Evolutionary conservation across 2,329 filamentous ascomycete species (phyloP).

Genomic region (Leptosphaerulina australis): DNA sequence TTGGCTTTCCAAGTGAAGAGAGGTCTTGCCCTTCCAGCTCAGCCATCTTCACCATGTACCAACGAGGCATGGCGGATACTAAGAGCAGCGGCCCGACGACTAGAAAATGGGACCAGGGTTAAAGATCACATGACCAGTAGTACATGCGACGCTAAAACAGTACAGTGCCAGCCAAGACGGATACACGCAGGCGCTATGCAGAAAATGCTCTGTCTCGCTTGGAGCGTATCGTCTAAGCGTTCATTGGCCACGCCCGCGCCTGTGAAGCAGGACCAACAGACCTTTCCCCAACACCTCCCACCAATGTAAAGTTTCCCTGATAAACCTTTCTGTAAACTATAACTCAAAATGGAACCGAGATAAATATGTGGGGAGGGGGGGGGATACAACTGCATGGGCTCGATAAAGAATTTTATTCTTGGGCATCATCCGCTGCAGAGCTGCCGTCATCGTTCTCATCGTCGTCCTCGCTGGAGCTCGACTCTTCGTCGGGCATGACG

Average conservation of each 20-base stretch:
- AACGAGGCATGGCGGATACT: constrained; percentile 23
- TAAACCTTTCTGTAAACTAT: constrained; percentile 3
- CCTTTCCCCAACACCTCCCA: constrained; percentile 18
- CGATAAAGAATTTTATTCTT: constrained; percentile 3
- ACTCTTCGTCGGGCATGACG: constrained; percentile 56
- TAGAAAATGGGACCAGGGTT: constrained; percentile 31
- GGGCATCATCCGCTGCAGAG: constrained; percentile 20
- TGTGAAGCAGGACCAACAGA: constrained; percentile 19
- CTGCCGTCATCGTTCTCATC: constrained; percentile 22
- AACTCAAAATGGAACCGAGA: background rate
- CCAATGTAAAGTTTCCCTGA: constrained; percentile 25
- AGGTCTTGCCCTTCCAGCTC: constrained; percentile 12
- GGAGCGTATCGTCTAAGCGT: constrained; percentile 20
- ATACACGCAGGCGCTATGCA: constrained; percentile 26
- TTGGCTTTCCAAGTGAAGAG: constrained; percentile 4
- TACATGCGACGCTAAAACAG: constrained; percentile 25
- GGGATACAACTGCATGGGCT: background rate
- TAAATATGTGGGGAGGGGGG: background rate
- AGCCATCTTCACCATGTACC: constrained; percentile 19
- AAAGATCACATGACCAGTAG: constrained; percentile 27
- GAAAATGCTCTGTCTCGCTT: constrained; percentile 26
- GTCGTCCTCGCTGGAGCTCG: constrained; percentile 39
- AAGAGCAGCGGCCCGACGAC: constrained; percentile 29
- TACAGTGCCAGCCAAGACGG: constrained; percentile 23
- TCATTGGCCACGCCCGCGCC: constrained; percentile 37